Conservation (phyloP, 148 eudicot genomes). For the Amaranthus palmeri region DNA sequence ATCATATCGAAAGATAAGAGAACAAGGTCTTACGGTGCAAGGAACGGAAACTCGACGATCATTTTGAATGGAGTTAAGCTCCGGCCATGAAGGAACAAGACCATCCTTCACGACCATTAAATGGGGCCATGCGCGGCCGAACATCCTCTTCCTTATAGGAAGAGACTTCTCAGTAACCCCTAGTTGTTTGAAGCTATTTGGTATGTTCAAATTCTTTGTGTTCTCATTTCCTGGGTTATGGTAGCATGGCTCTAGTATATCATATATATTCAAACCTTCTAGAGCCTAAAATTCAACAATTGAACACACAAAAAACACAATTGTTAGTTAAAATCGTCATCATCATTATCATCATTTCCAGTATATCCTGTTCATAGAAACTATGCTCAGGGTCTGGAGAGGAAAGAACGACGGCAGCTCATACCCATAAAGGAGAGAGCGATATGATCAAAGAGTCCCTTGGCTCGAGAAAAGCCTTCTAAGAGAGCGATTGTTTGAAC, state of each 20-base stretch:
- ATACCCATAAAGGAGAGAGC: too few species aligned
- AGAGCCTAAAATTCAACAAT: conserved; percentile 39
- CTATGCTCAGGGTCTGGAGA: too few species aligned
- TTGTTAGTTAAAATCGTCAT: too few species aligned
- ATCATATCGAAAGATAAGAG: neutral
- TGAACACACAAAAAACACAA: neutral
- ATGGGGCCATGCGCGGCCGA: conserved; percentile 48
- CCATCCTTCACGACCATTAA: conserved; percentile 32
- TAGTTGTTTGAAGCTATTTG: conserved; percentile 51
- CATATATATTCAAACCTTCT: conserved; percentile 54
- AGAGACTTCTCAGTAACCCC: conserved; percentile 34
- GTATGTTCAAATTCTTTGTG: conserved; percentile 37
- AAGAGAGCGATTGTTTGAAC: too few species aligned
- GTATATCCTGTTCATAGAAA: too few species aligned
- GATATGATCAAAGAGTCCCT: too few species aligned
- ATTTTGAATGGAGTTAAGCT: conserved; percentile 19
- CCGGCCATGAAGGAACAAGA: conserved; percentile 45
- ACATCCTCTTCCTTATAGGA: conserved; percentile 39
- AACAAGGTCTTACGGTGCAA: conserved; percentile 31
- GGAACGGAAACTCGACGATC: conserved; percentile 36
- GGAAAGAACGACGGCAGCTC: too few species aligned
- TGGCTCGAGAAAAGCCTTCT: too few species aligned
- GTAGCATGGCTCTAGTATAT: conserved; percentile 90
- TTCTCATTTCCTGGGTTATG: conserved; percentile 36
- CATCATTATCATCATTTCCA: too few species aligned